Base-by-base conservation (phyloP, 441 rosid genomes). In the Omphalea diandra region DNA sequence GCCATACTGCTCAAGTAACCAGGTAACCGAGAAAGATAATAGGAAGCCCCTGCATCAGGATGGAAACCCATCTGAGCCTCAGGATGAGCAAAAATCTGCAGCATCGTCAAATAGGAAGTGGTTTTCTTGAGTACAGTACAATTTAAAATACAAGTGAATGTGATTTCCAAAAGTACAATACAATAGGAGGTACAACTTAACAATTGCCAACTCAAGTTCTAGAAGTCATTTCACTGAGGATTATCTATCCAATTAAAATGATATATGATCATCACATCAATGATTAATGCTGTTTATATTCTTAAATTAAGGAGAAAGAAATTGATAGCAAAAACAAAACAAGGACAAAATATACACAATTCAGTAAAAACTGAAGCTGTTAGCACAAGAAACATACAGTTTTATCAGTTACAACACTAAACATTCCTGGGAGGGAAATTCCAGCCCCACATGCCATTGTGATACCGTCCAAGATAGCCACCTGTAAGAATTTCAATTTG, bases 31-130 rank as follows among this genome's bases (percentile, higher is more conserved):
- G 97, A 87, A 73, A 95, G 97, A 81, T 93, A 91, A 80, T 84
- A 89, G 22, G 99, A 89, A 73, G 97, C 98, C 70, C 99, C 97
- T 17, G 95, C 94, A 79, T 91, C 95, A 65, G 98, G 97, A 84
- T 95, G 97, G 79, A 93, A 95, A 46, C 99, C 97, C 69, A 91
- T 73, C 71, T 88, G 95, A 49, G 83, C 87, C 87, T 93, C 99
- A 64, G 97, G 95, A 82, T 86, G 79, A 63, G 91, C 73, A 80
- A 95, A 83, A 72, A 84, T 85, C 99, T 93, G 85, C 71, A 86
- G 63, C 62, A 52, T 52, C 41, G 62, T 43, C 59, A 67, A 52
- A 27, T 44, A 54, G 43, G 59, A 40, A 22, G 17, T 31, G 41
- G 17, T 53, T 47, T 65, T n/a, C 35, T 31, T 52, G 12, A 11